Conservation (phyloP, 2,329 filamentous ascomycete genomes). For the Xylaria polymorpha region DNA sequence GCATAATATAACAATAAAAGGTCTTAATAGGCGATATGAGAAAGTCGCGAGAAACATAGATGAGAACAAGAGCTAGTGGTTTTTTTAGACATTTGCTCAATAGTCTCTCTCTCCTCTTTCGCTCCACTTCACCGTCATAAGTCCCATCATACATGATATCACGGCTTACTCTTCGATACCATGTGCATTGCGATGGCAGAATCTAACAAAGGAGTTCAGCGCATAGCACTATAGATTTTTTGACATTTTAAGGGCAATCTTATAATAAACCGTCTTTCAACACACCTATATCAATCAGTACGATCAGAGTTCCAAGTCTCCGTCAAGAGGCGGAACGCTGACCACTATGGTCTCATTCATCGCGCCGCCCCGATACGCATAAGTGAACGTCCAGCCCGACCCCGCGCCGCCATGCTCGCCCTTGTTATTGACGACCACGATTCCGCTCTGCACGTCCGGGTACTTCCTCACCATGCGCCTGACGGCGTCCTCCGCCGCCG, state of each 20-base stretch:
- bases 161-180: too few relatives aligned
- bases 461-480: constrained; percentile 61
- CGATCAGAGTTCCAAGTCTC: constrained; percentile 24
- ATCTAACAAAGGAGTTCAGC: too few relatives aligned
- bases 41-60: not conserved
- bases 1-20: not conserved
- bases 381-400: constrained; percentile 67
- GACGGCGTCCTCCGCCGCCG: constrained; percentile 64
- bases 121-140: not conserved
- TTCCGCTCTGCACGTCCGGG: constrained; percentile 58
- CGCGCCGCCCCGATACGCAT: constrained; percentile 59
- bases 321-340: constrained; percentile 52
- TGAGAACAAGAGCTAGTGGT: not conserved
- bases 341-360: constrained; percentile 62
- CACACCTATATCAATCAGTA: not conserved
- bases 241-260: too few relatives aligned
- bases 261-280: not conserved
- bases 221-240: too few relatives aligned
- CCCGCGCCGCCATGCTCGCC: constrained; percentile 64
- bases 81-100: not conserved
- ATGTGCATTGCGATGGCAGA: too few relatives aligned
- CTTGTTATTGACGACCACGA: constrained; percentile 62
- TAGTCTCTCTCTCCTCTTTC: not conserved
- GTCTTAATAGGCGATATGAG: not conserved
- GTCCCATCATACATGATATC: not conserved